Evolutionary conservation across 371 early-diverging fungal genomes (phyloP), one percentile per base, ranked within the genome.

Genomic region (Entomophthora muscae): DNA sequence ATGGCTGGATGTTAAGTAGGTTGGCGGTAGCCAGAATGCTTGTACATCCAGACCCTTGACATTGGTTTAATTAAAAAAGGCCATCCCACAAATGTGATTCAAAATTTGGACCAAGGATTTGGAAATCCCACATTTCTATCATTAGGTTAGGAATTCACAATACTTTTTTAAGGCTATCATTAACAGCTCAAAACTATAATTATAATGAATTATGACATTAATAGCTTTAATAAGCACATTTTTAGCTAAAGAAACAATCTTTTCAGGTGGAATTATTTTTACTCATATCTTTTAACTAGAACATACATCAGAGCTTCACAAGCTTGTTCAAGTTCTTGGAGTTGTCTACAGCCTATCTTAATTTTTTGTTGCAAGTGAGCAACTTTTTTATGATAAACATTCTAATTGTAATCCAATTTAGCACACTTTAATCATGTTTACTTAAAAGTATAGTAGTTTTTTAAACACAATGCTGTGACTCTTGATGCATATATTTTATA

Each of bases 111-210:
- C n/a, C n/a, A n/a, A n/a, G n/a, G n/a, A n/a, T n/a, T n/a, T n/a
- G n/a, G n/a, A n/a, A n/a, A n/a, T n/a, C n/a, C n/a, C n/a, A n/a
- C n/a, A n/a, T n/a, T n/a, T n/a, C n/a, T n/a, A n/a, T n/a, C n/a
- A n/a, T n/a, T n/a, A n/a, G n/a, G n/a, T n/a, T n/a, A n/a, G n/a
- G n/a, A n/a, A n/a, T n/a, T n/a, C n/a, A n/a, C n/a, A n/a, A n/a
- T n/a, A n/a, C n/a, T n/a, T n/a, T n/a, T 91, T 89, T 17, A 94
- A 93, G 1, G 93, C 95, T 1, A 95, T 96, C 64, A 97, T 86
- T 59, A 98, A 75, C 66, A 95, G 92, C 72, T 96, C 96, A 65
- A 93, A 74, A 52, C 84, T 83, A 67, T 90, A 87, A 0, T 89
- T 90, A 61, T 91, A 91, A 65, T 86, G 82, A 58, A 95, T 89